Conservation (phyloP, 352 stramenopile species). For the Thraustochytrium sp. region DNA sequence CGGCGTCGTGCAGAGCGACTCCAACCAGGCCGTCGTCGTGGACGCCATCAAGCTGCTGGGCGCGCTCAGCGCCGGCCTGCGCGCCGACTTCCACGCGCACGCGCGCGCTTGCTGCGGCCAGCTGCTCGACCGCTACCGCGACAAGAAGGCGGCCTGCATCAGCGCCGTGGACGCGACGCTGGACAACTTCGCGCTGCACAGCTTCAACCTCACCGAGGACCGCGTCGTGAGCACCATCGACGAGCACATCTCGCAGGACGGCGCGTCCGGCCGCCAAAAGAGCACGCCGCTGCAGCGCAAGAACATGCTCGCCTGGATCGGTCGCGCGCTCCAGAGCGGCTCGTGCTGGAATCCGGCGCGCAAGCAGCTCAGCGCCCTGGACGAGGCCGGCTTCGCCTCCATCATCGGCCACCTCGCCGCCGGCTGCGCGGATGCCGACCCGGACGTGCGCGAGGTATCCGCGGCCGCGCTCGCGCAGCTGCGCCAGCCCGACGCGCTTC, state of each 20-base stretch:
- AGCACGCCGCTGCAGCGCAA: conserved; percentile 29
- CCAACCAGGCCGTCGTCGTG: conserved; percentile 32
- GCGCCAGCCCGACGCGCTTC: not conserved
- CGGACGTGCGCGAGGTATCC: not conserved
- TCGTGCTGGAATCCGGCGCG: not conserved
- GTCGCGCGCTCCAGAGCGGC: not conserved
- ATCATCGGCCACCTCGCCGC: not conserved
- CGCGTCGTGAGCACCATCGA: not conserved
- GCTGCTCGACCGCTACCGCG: not conserved
- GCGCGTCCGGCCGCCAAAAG: not conserved
- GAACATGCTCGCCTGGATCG: not conserved
- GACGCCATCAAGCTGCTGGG: not conserved
- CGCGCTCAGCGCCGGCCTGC: not conserved
- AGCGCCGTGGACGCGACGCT: not conserved
- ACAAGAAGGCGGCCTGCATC: conserved; percentile 13
- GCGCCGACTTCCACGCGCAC: conserved; percentile 12
- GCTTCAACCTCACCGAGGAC: conserved; percentile 32
- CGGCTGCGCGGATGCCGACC: not conserved
- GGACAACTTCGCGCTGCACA: conserved; percentile 2
- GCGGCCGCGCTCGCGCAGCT: not conserved
- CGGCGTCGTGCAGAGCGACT: conserved; percentile 17
- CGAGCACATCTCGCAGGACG: not conserved
- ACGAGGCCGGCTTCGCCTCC: not conserved
- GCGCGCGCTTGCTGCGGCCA: not conserved
- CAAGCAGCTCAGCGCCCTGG: not conserved